A percentile compares a stretch with the other conserved stretches of the same genome.
These are phyloP conservation scores for Candida smagusa DNA, from an alignment of 1,139 yeast species.

Conservation along the genomic window DNA sequence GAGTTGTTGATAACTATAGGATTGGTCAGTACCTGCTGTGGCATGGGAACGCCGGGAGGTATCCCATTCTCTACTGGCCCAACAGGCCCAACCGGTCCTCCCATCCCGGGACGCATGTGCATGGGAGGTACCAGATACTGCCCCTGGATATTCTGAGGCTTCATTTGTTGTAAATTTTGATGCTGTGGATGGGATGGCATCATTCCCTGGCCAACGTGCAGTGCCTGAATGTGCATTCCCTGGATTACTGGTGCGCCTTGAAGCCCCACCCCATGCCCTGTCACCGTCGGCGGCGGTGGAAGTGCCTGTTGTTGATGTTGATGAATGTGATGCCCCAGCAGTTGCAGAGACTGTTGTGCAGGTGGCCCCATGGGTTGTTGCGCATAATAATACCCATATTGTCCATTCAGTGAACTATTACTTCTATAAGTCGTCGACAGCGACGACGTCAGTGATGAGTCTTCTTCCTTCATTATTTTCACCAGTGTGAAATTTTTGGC, in stretches of 20 bases:
- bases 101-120: neutral
- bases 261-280: neutral
- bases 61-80: too few relatives aligned
- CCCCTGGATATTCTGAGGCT: neutral
- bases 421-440: neutral
- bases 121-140: neutral
- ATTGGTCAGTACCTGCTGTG: too few relatives aligned
- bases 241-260: neutral
- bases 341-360: neutral
- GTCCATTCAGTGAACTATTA: neutral
- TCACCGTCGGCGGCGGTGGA: neutral
- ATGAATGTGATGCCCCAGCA: too few relatives aligned
- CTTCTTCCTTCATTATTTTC: slow-evolving; percentile 1
- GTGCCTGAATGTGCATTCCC: neutral
- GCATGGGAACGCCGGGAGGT: too few relatives aligned
- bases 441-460: slow-evolving; percentile 4
- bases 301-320: too few relatives aligned
- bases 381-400: neutral
- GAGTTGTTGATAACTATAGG: too few relatives aligned
- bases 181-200: neutral
- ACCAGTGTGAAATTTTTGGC: neutral
- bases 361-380: neutral
- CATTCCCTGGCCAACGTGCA: neutral
- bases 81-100: too few relatives aligned
- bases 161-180: neutral